A percentile compares a stretch with the other conserved stretches of the same genome.
phyloP scores from a whole-genome alignment of 2,329 filamentous ascomycete genomes.

The Bertia moriformis region DNA sequence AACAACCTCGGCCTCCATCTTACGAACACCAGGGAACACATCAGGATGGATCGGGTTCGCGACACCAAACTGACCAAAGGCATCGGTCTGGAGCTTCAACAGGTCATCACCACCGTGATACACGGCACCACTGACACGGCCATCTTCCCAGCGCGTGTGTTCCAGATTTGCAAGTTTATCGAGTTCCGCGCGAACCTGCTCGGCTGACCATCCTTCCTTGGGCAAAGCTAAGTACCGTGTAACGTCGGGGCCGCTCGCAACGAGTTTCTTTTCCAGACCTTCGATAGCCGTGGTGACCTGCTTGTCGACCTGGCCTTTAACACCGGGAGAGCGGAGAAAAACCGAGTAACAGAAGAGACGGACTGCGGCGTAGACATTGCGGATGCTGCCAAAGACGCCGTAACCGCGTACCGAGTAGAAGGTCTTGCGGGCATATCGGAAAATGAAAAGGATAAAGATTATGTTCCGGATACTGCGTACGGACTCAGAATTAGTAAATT shows the following conservation, averaged over 20 bases:
- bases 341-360: slow-evolving; percentile 67
- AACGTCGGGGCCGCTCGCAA: slow-evolving; percentile 45
- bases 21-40: slow-evolving; percentile 91
- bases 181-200: slow-evolving; percentile 68
- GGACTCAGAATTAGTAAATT: no score
- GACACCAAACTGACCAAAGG: slow-evolving; percentile 87
- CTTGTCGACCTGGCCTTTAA: slow-evolving; percentile 70
- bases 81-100: slow-evolving; percentile 74
- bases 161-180: slow-evolving; percentile 69
- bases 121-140: slow-evolving; percentile 82
- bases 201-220: slow-evolving; percentile 67
- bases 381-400: slow-evolving; percentile 65
- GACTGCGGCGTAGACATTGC: slow-evolving; percentile 58
- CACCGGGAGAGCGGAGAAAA: slow-evolving; percentile 74
- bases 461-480: slow-evolving; percentile 68
- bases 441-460: slow-evolving; percentile 74
- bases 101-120: slow-evolving; percentile 84
- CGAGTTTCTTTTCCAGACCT: slow-evolving; percentile 72
- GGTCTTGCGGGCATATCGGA: slow-evolving; percentile 67
- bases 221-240: slow-evolving; percentile 66
- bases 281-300: slow-evolving; percentile 68
- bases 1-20: slow-evolving; percentile 98
- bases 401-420: slow-evolving; percentile 80
- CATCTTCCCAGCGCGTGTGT: slow-evolving; percentile 94
- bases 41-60: slow-evolving; percentile 95